A percentile compares a stretch with the other conserved stretches of the same genome.
Evolutionary conservation across 768 basidiomycete species (phyloP).

Genomic region (Mycena vitilis): DNA sequence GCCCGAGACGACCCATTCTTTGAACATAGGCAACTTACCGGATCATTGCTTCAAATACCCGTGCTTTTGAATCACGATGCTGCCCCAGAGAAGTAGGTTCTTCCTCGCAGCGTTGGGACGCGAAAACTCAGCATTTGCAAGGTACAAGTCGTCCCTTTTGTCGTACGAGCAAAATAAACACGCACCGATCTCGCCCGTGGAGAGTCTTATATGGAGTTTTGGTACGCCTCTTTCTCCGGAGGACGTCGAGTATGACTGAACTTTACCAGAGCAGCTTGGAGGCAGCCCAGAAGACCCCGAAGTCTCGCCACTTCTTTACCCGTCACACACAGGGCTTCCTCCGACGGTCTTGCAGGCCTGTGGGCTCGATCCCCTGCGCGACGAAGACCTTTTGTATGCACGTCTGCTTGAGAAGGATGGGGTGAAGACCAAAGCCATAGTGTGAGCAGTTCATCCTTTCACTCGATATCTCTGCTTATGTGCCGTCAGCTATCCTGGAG

Average conservation of each 20-base stretch:
- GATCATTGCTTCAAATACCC: constrained; percentile 28
- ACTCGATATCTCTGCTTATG: background rate
- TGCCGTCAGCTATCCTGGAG: constrained; percentile 26
- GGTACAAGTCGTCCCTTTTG: constrained; percentile 22
- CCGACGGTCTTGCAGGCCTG: constrained; percentile 27
- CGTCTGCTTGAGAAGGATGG: constrained; percentile 14
- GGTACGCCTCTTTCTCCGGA: background rate
- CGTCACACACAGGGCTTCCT: constrained; percentile 26
- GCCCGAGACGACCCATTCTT: constrained; percentile 32
- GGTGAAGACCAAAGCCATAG: constrained; percentile 22
- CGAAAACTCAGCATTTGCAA: background rate
- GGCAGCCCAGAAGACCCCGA: constrained; percentile 18
- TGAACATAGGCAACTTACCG: constrained; percentile 21
- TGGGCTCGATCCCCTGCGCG: constrained; percentile 31
- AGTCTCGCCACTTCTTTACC: constrained; percentile 32
- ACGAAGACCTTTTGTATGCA: constrained; percentile 29
- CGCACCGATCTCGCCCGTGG: background rate
- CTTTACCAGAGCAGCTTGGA: constrained; percentile 5
- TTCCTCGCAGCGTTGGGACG: background rate
- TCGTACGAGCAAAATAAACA: constrained; percentile 26
- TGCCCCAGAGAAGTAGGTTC: constrained; percentile 23
- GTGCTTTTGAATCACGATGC: constrained; percentile 23
- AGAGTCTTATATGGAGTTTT: background rate
- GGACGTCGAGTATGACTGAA: background rate
- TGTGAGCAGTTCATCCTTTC: constrained; percentile 3